Evolutionary conservation across 192 early-diverging fungal species (phyloP), one percentile per base, ranked within the genome.

Genomic region (Backusella macrospora): DNA sequence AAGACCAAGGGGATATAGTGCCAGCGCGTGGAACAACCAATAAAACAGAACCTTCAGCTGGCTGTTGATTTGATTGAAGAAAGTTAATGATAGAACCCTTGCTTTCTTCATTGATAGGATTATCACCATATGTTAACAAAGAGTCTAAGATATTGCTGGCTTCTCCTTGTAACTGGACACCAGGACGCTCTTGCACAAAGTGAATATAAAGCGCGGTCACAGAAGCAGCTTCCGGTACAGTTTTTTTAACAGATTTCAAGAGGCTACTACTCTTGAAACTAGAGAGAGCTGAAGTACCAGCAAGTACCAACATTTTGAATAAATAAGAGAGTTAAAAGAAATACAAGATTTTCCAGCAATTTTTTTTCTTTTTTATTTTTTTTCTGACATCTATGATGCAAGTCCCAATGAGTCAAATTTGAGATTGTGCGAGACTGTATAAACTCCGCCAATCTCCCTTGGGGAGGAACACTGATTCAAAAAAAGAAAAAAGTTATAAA

Each of bases 1-100:
- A 96, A 18, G 96, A 97, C 98, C 98, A 99, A 16, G 98, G 98
- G 9, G 96, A 96, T 74, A 99, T 99, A 26, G 97, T 99, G 34
- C 98, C 98, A 70, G 86, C 85, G 14, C 97, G 89, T 2, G 98
- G 98, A 64, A 98, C 79, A 40, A 98, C 93, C 77, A 91, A 79
- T 42, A 96, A 74, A 67, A 94, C 80, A 21, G 79, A 79, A 9
- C 40, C 68, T 3, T 69, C 45, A 7, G 16, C 34, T 44, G 73
- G 73, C 74, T 82, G 14, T 78, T 79, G 78, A 68, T 83, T 46
- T 59, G 76, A 7, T 64, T 59, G 38, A 63, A 84, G 18, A 48
- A 74, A 45, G 62, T 66, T 16, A 10, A 76, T 8, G 68, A 76
- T 62, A 14, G 66, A 34, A 40, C 14, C 12, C 70, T 74, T 59